Percentiles rank a stretch among this genome's conserved stretches.
Evolutionary conservation across 768 basidiomycete genomes (phyloP).

Genomic region (Suillus subaureus): DNA sequence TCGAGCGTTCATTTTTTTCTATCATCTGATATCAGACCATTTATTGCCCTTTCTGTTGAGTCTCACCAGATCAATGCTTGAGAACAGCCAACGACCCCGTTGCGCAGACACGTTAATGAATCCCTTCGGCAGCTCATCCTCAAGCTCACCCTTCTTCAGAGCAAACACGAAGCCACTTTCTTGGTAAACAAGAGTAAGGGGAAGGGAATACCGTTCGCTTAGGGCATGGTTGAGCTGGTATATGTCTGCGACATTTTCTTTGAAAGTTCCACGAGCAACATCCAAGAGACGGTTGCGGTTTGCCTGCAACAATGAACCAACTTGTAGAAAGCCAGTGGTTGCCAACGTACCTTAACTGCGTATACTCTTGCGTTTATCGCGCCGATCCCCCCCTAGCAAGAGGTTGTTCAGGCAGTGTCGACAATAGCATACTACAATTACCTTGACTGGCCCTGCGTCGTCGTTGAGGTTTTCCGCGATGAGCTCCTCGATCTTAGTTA

Average conservation of each 20-base stretch:
- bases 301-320: constrained; percentile 43
- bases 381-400: constrained; percentile 62
- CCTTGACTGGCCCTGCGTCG: constrained; percentile 62
- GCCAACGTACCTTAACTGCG: constrained; percentile 66
- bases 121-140: constrained; percentile 59
- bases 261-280: constrained; percentile 93
- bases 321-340: neutral
- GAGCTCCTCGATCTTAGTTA: constrained; percentile 60
- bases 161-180: constrained; percentile 74
- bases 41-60: neutral
- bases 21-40: neutral
- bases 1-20: constrained; percentile 88
- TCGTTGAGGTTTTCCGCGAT: constrained; percentile 75
- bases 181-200: constrained; percentile 69
- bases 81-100: constrained; percentile 75
- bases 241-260: constrained; percentile 91
- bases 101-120: constrained; percentile 70
- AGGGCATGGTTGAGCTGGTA: constrained; percentile 63
- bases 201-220: constrained; percentile 63
- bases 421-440: constrained; percentile 22
- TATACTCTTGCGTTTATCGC: constrained; percentile 84
- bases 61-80: constrained; percentile 79
- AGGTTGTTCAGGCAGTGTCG: constrained; percentile 2
- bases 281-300: constrained; percentile 85
- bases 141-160: constrained; percentile 59